Evolutionary conservation across 2,329 filamentous ascomycete genomes (phyloP), one percentile per base, ranked within the genome.

Genomic region (Fusarium brevicatenulatum): DNA sequence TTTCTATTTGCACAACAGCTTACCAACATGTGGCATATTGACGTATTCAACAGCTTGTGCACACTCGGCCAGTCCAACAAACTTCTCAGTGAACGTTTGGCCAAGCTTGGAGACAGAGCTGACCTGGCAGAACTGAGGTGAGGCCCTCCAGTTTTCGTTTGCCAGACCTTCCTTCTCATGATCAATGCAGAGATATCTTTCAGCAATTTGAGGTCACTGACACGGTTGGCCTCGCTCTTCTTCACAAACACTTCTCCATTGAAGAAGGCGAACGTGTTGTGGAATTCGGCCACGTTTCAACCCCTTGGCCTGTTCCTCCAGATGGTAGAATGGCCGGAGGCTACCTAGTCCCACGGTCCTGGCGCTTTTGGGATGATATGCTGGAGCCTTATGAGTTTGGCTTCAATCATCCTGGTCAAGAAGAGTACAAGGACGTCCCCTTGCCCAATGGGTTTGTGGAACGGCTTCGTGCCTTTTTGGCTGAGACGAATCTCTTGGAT

Each of bases 211-310:
- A 18, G 19, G 54, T 57, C 1, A 57, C 30, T 23, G 23, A 47
- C n/a, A 47, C 30, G 7, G 28, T 56, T 25, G 53, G 53, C n/a
- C 53, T 56, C 9, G 53, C 53, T 10, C 53, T 56, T 4, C 53
- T 56, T 21, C 53, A 56, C 30, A 56, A 56, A 56, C 53, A 56
- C 30, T 56, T 56, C 30, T 56, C 53, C 28, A 56, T 56, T 25
- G 54, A 47, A 18, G 40, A 57, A 44, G 54, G 54, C 1, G 54
- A 57, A 4, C 54, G 54, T 28, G 54, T 57, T 9, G 54, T 57
- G 5, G 40, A 57, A 47, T 57, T 57, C 4, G 54, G 54, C 40
- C 54, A 57, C 19, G 54, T 57, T 28, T 57, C 54, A 23, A 57
- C 54, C 40, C 54, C 54, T 3, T 57, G 39, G 54, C 54, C 54